These are phyloP conservation scores for Clonostachys sp. DNA, from an alignment of 2,329 filamentous ascomycete genomes.

Conservation along the genomic window DNA sequence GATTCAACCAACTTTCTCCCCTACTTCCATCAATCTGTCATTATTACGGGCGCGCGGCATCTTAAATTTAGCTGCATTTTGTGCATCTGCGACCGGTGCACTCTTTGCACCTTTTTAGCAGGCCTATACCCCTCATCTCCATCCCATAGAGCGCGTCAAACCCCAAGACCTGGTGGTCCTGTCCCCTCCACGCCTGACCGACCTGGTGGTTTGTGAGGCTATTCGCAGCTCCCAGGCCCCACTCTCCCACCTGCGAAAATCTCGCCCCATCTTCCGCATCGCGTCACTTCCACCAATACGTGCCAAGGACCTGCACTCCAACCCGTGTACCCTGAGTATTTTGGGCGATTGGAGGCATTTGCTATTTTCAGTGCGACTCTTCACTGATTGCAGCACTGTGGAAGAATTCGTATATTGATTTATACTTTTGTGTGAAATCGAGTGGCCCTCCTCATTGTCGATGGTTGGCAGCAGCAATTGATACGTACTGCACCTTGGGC, in stretches of 20 bases:
- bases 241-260: background rate
- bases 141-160: conserved; percentile 5
- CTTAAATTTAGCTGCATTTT: conserved; percentile 26
- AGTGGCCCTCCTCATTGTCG: no score
- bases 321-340: no score
- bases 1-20: conserved; percentile 15
- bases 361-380: no score
- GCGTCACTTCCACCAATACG: conserved; percentile 2
- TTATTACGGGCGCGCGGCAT: conserved; percentile 24
- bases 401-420: no score
- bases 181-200: conserved; percentile 4
- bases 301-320: no score
- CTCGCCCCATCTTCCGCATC: background rate
- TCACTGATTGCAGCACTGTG: no score
- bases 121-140: background rate
- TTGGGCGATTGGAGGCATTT: no score
- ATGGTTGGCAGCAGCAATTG: no score
- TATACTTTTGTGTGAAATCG: no score
- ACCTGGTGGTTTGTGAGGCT: conserved; percentile 25
- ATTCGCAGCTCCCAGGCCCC: conserved; percentile 21
- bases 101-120: conserved; percentile 11
- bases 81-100: conserved; percentile 20
- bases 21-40: conserved; percentile 33
- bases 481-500: no score
- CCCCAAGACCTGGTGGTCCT: background rate